phyloP scores from a whole-genome alignment of 441 rosid genomes.

The Eutrema salsugineum region DNA sequence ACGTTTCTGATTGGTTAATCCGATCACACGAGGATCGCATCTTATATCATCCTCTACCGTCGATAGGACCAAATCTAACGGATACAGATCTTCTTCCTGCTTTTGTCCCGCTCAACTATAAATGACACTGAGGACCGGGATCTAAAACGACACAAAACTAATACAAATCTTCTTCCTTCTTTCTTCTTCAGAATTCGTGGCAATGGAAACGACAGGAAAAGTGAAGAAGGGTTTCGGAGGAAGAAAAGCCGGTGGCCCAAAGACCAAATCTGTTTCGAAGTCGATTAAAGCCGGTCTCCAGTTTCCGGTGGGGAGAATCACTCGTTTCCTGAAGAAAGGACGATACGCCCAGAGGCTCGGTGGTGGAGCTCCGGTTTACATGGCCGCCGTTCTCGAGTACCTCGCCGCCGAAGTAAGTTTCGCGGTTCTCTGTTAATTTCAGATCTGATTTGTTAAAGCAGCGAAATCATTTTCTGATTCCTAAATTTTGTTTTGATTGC shows the following conservation, averaged over 20 bases:
- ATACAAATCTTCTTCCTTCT: no score
- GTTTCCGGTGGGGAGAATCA: conserved; percentile 34
- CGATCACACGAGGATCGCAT: not conserved
- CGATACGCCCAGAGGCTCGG: conserved; percentile 33
- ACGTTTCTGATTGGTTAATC: not conserved
- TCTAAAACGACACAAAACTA: not conserved
- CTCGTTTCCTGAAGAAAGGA: conserved; percentile 34
- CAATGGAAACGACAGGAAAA: conserved; percentile 29
- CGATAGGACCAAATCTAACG: not conserved
- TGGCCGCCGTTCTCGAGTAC: conserved; percentile 35
- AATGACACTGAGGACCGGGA: not conserved
- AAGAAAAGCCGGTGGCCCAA: conserved; percentile 34
- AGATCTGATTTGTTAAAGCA: not conserved
- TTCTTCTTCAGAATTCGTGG: not conserved
- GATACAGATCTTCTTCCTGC: not conserved
- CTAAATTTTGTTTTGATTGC: not conserved
- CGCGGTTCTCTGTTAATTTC: not conserved
- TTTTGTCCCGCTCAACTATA: not conserved
- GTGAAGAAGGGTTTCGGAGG: conserved; percentile 36
- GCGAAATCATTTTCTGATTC: not conserved
- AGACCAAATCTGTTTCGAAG: conserved; percentile 25
- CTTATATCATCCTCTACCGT: not conserved
- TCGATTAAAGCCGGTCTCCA: conserved; percentile 37
- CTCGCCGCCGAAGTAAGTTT: conserved; percentile 32
- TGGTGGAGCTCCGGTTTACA: conserved; percentile 36